Percentiles rank a stretch among this genome's conserved stretches.
These are phyloP conservation scores for Secale cereale DNA, from an alignment of 176 grass and related monocot genomes.

Conservation along the genomic window DNA sequence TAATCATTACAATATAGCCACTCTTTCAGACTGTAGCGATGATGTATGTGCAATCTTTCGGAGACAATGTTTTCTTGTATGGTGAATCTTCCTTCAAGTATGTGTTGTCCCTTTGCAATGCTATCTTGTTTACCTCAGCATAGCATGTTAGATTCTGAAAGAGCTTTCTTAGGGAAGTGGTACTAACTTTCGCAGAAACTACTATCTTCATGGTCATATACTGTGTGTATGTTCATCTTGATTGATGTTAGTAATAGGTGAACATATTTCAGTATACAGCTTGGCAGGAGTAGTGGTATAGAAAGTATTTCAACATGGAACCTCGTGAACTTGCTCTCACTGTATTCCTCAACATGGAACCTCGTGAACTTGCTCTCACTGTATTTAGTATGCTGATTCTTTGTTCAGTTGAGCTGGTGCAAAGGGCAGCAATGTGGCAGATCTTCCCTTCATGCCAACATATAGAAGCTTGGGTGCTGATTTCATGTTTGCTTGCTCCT, in stretches of 20 bases:
- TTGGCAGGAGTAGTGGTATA: neutral
- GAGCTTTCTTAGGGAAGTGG: neutral
- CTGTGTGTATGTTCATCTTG: neutral
- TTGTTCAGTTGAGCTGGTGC: neutral
- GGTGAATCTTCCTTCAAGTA: neutral
- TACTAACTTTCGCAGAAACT: too few relatives aligned
- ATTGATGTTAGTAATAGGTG: neutral
- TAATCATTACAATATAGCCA: neutral
- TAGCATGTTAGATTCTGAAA: neutral
- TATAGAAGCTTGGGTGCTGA: neutral
- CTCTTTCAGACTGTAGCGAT: neutral
- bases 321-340: neutral
- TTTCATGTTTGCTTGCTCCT: neutral
- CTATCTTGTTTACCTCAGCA: neutral
- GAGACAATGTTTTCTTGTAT: neutral
- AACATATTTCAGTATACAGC: conserved; percentile 1
- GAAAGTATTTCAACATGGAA: neutral
- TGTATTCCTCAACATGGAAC: neutral
- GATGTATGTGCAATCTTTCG: neutral
- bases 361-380: neutral
- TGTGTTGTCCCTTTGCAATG: neutral
- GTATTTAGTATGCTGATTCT: neutral
- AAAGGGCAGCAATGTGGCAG: conserved; percentile 4
- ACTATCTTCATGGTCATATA: neutral
- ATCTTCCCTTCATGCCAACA: conserved; percentile 6